Conservation (phyloP, 164 flowering plant species). For the Cinnamomum micranthum region DNA sequence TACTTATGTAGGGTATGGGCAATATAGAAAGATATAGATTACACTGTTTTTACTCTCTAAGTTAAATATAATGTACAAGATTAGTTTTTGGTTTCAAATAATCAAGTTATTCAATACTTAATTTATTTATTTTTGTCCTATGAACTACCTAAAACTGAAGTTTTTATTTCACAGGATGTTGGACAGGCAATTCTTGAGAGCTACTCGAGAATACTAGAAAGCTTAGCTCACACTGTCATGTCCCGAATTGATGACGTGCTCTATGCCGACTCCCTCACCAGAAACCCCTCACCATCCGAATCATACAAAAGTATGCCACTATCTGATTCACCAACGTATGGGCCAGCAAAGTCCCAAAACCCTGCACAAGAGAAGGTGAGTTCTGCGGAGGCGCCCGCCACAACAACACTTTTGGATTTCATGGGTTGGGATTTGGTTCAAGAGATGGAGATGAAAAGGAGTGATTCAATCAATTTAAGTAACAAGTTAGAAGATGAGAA, state of each 20-base stretch:
- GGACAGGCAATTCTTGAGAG: conserved; percentile 83
- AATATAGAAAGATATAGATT: not conserved
- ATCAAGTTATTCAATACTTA: not conserved
- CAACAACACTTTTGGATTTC: conserved; percentile 83
- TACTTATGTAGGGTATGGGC: not conserved
- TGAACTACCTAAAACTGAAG: not conserved
- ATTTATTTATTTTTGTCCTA: not conserved
- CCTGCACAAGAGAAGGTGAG: conserved; percentile 36
- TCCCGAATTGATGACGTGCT: conserved; percentile 77
- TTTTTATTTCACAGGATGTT: conserved; percentile 55
- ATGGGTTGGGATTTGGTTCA: conserved; percentile 68
- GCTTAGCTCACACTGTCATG: conserved; percentile 70
- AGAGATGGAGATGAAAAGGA: conserved; percentile 23
- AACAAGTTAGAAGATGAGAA: conserved; percentile 18
- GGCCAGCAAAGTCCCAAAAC: conserved; percentile 19
- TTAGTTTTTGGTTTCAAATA: too few relatives aligned
- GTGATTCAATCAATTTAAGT: conserved; percentile 16
- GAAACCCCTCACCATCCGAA: conserved; percentile 26
- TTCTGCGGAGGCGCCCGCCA: conserved; percentile 34
- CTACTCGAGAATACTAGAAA: conserved; percentile 87
- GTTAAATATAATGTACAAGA: not conserved
- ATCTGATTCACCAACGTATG: conserved; percentile 9
- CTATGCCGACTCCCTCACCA: conserved; percentile 50
- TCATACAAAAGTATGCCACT: conserved; percentile 7
- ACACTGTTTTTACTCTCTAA: not conserved